Conservation (phyloP, 83 land plant species). For the Thuja plicata region DNA sequence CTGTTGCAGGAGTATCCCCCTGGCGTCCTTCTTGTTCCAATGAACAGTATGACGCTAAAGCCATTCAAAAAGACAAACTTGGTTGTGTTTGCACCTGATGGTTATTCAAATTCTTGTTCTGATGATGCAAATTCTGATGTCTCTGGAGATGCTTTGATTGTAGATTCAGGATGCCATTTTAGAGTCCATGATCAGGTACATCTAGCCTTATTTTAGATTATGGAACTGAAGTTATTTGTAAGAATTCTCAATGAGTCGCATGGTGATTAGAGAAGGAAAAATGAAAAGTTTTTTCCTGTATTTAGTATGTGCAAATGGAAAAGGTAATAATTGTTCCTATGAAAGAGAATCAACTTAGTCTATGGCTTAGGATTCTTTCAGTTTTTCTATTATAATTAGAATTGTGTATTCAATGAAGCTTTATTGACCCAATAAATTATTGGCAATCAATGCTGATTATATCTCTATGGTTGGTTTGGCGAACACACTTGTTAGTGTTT, state of each 20-base stretch:
- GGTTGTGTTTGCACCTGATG: slow-evolving; percentile 59
- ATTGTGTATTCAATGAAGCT: background rate
- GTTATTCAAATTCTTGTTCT: slow-evolving; percentile 11
- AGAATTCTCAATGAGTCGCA: background rate
- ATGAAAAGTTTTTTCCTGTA: background rate
- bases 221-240: background rate
- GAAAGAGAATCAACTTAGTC: background rate
- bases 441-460: background rate
- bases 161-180: slow-evolving; percentile 84
- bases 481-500: no score
- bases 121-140: slow-evolving; percentile 26
- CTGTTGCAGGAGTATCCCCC: slow-evolving; percentile 84
- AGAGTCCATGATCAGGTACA: slow-evolving; percentile 46
- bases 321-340: background rate
- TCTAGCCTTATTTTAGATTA: background rate
- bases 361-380: background rate
- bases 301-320: background rate
- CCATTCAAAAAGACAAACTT: slow-evolving; percentile 89
- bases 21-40: slow-evolving; percentile 70
- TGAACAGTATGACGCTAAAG: slow-evolving; percentile 60
- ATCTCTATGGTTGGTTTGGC: background rate
- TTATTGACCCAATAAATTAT: background rate
- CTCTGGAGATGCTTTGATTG: slow-evolving; percentile 72
- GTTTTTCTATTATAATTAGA: background rate
- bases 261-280: background rate